phyloP scores from a whole-genome alignment of 192 early-diverging fungal species.

The Coemansia sp. region DNA sequence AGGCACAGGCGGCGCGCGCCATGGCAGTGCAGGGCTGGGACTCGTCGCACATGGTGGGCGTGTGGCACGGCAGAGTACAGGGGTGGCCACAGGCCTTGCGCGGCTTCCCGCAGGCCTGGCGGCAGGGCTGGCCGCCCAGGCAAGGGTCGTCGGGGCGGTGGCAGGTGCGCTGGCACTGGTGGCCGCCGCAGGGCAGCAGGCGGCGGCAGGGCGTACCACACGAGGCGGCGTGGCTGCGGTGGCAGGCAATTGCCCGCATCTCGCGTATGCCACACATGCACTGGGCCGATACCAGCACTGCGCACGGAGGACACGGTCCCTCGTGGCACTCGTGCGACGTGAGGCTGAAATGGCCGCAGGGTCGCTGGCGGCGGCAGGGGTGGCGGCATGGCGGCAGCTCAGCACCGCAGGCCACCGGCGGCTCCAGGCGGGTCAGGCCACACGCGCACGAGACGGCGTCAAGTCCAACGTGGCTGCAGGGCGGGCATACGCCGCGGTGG shows the following conservation, averaged over 20 bases:
- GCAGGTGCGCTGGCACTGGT: conserved; percentile 81
- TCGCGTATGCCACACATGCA: conserved; percentile 81
- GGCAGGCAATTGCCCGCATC: conserved; percentile 84
- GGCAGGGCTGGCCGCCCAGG: conserved; percentile 65
- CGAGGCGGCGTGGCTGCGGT: conserved; percentile 62
- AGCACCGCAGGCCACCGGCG: conserved; percentile 88
- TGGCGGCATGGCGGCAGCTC: conserved; percentile 73
- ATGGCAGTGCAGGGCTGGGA: conserved; percentile 64
- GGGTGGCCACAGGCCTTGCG: conserved; percentile 83
- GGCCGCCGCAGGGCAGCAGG: conserved; percentile 68
- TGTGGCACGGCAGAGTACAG: conserved; percentile 79
- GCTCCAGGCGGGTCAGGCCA: conserved; percentile 75
- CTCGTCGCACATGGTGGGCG: conserved; percentile 74
- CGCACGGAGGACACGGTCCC: conserved; percentile 91
- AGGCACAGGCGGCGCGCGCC: conserved; percentile 64
- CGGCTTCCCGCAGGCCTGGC: conserved; percentile 73
- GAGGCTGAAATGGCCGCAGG: conserved; percentile 80
- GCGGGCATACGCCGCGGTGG: conserved; percentile 76
- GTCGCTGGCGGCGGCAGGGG: conserved; percentile 67
- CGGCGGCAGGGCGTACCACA: conserved; percentile 67
- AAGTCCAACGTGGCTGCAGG: conserved; percentile 78
- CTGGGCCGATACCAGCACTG: conserved; percentile 71
- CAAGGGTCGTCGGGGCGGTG: conserved; percentile 75
- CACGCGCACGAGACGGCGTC: conserved; percentile 87
- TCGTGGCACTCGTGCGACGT: conserved; percentile 84